Percentiles rank a stretch among this genome's conserved stretches.
Conservation (phyloP, 2,329 filamentous ascomycete species). For the Verticillium dahliae region DNA sequence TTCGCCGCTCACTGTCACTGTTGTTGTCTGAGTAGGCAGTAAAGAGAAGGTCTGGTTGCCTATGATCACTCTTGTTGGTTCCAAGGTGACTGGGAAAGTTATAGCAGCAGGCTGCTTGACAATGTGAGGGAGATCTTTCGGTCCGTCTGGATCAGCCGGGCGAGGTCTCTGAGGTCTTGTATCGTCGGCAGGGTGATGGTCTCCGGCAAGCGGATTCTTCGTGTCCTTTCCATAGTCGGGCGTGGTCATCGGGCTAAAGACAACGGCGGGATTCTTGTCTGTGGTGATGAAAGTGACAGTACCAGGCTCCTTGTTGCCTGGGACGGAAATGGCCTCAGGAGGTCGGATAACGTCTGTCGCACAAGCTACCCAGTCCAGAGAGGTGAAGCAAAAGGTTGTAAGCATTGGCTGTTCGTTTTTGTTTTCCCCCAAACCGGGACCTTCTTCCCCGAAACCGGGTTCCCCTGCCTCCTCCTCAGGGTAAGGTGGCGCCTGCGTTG, state of each 20-base stretch:
- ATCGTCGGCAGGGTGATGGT: neutral
- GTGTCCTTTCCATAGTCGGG: slow-evolving; percentile 7
- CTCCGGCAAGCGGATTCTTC: neutral
- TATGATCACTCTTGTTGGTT: slow-evolving; percentile 38
- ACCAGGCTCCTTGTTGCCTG: neutral
- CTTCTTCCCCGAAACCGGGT: neutral
- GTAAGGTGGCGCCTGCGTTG: neutral
- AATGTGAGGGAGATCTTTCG: slow-evolving; percentile 3
- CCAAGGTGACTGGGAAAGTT: slow-evolving; percentile 34
- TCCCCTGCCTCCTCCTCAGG: neutral
- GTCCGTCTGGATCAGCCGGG: neutral
- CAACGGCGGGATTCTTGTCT: slow-evolving; percentile 48
- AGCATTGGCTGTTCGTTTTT: neutral
- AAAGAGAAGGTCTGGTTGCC: slow-evolving; percentile 36
- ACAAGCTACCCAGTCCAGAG: neutral
- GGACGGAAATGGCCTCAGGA: neutral
- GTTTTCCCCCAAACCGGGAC: neutral
- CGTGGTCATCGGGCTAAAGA: slow-evolving; percentile 21
- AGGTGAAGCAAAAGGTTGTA: neutral
- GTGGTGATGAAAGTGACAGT: slow-evolving; percentile 43
- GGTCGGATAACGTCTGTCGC: neutral
- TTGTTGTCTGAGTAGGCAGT: slow-evolving; percentile 29
- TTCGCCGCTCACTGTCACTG: slow-evolving; percentile 31
- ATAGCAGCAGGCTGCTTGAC: neutral
- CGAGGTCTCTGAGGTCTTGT: slow-evolving; percentile 1